phyloP scores from a whole-genome alignment of 805 yeast genomes.

The Torulaspora indica region DNA sequence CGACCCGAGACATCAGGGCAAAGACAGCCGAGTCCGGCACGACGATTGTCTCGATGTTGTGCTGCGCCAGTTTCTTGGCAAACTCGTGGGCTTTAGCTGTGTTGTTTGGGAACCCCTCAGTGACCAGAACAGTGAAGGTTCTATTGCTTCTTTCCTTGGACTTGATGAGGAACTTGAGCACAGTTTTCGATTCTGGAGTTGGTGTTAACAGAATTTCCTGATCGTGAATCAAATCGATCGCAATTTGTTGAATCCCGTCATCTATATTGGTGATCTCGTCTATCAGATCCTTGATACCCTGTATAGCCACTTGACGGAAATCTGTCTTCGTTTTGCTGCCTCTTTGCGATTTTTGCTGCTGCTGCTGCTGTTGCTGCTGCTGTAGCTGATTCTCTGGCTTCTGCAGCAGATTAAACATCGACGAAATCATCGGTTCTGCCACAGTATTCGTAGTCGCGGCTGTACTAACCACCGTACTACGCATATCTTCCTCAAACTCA shows the following conservation, averaged over 20 bases:
- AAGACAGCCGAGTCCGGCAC: conserved; percentile 90
- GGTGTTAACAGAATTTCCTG: conserved; percentile 79
- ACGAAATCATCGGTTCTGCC: conserved; percentile 56
- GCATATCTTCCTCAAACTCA: conserved; percentile 57
- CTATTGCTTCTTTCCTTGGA: conserved; percentile 74
- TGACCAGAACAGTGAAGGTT: conserved; percentile 84
- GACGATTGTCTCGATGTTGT: conserved; percentile 82
- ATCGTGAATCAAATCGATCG: conserved; percentile 91
- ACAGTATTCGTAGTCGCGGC: conserved; percentile 16
- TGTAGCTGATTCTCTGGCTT: conserved; percentile 37
- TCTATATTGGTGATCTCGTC: conserved; percentile 88
- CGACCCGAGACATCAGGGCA: conserved; percentile 96
- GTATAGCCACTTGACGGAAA: conserved; percentile 78
- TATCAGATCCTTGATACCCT: conserved; percentile 84
- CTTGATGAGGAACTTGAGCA: conserved; percentile 74
- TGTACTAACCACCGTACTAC: conserved; percentile 22
- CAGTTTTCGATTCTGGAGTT: conserved; percentile 90
- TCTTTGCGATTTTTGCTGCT: conserved; percentile 22
- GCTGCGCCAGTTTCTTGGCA: conserved; percentile 72
- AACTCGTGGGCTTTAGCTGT: conserved; percentile 71
- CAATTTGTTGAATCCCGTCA: conserved; percentile 86
- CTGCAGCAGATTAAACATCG: conserved; percentile 84
- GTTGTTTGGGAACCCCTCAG: conserved; percentile 89
- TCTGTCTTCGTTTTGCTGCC: conserved; percentile 43
- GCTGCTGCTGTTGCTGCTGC: conserved; percentile 17